Conservation (phyloP, 306 rosid genomes). For the Glycine latifolia region DNA sequence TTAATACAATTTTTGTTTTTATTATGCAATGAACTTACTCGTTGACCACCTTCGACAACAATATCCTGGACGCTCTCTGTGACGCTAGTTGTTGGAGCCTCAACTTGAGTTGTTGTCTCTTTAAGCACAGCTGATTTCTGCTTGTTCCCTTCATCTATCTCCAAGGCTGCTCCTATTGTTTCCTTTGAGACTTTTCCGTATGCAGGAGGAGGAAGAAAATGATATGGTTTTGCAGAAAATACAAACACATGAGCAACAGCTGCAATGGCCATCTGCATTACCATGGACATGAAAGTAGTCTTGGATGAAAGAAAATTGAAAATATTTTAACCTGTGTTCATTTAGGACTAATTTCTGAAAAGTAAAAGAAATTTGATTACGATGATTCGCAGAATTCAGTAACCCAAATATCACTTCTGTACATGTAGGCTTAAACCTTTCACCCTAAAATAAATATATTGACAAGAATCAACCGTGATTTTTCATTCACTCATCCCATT, state of each 20-base stretch:
- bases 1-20: not conserved
- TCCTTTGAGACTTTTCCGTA: constrained; percentile 54
- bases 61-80: constrained; percentile 89
- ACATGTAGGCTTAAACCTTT: no score
- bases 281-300: constrained; percentile 33
- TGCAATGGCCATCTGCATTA: constrained; percentile 91
- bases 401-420: not conserved
- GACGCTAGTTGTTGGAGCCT: constrained; percentile 82
- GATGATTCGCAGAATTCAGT: not conserved
- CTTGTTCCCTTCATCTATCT: constrained; percentile 52
- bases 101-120: constrained; percentile 59
- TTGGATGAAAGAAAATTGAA: constrained; percentile 5
- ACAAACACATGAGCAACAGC: constrained; percentile 87
- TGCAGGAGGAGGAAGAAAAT: constrained; percentile 49
- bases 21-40: constrained; percentile 58
- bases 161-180: constrained; percentile 50
- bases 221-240: constrained; percentile 71
- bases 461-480: not conserved
- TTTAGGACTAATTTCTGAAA: not conserved
- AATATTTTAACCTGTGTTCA: not conserved
- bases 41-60: constrained; percentile 81
- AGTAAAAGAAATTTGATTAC: not conserved
- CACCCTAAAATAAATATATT: not conserved
- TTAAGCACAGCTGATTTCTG: constrained; percentile 57
- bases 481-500: constrained; percentile 24